These are phyloP conservation scores for Lactarius vividus DNA, from an alignment of 768 basidiomycete species.

Conservation along the genomic window DNA sequence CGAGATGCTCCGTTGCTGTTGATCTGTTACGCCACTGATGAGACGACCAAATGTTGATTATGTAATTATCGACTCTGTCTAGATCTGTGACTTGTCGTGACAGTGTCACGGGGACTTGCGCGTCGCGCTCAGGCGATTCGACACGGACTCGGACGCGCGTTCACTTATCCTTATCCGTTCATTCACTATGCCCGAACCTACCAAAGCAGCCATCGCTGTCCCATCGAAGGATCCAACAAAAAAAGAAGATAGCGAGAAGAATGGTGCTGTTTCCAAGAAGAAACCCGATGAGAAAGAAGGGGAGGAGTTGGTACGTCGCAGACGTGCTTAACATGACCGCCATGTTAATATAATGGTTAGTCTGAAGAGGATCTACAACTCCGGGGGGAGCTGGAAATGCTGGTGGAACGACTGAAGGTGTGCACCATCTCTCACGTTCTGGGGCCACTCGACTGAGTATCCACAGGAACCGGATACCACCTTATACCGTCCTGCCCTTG, in stretches of 20 bases:
- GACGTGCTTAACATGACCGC: background rate
- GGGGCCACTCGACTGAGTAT: slow-evolving; percentile 9
- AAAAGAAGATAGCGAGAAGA: slow-evolving; percentile 55
- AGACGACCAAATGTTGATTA: background rate
- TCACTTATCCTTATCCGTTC: slow-evolving; percentile 10
- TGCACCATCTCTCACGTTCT: slow-evolving; percentile 24
- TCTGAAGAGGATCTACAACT: slow-evolving; percentile 95
- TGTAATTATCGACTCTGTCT: background rate
- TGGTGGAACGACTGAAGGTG: slow-evolving; percentile 91
- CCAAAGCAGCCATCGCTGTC: slow-evolving; percentile 59
- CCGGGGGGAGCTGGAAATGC: slow-evolving; percentile 94
- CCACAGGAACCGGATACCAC: slow-evolving; percentile 80
- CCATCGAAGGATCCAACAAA: slow-evolving; percentile 73
- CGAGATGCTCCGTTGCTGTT: background rate
- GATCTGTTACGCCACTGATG: slow-evolving; percentile 6
- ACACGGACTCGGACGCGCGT: slow-evolving; percentile 6
- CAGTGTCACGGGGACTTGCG: slow-evolving; percentile 23
- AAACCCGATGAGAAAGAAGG: slow-evolving; percentile 51
- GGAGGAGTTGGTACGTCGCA: slow-evolving; percentile 69
- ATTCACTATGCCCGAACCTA: slow-evolving; percentile 53
- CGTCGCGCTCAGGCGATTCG: slow-evolving; percentile 16
- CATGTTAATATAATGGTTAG: slow-evolving; percentile 38
- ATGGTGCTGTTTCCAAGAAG: slow-evolving; percentile 38
- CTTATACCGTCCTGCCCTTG: slow-evolving; percentile 86
- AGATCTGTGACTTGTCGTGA: slow-evolving; percentile 6